These are phyloP conservation scores for Chrysoporthe puriensis DNA, from an alignment of 2,329 filamentous ascomycete species.

Conservation along the genomic window DNA sequence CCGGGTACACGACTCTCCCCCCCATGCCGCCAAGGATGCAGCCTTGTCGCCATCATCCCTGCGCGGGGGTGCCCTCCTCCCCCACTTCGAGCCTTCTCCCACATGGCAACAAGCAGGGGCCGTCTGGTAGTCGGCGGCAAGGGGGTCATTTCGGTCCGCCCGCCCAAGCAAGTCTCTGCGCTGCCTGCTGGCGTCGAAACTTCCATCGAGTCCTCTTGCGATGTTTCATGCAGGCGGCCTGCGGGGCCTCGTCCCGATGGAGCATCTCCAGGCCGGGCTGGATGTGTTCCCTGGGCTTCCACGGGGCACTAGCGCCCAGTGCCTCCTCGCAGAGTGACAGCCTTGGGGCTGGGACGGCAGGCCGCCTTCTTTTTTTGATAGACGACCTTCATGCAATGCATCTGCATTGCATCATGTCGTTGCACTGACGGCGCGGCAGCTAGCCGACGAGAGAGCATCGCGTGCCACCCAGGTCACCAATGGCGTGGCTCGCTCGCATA, in stretches of 20 bases:
- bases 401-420: conserved; percentile 26
- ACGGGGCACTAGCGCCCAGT: background rate
- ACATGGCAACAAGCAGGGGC: conserved; percentile 29
- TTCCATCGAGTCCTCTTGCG: conserved; percentile 8
- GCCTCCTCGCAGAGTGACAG: background rate
- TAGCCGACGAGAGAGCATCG: background rate
- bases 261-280: background rate
- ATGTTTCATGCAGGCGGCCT: conserved; percentile 5
- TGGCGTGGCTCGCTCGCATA: background rate
- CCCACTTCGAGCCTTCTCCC: conserved; percentile 24
- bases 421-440: conserved; percentile 17
- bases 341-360: background rate
- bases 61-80: conserved; percentile 2
- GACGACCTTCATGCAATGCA: conserved; percentile 8
- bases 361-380: background rate
- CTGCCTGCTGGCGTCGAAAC: conserved; percentile 3
- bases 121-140: conserved; percentile 20
- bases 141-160: conserved; percentile 23
- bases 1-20: conserved; percentile 17
- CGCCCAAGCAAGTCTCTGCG: background rate
- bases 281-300: background rate
- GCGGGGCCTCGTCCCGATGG: background rate
- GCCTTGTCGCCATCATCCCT: conserved; percentile 29
- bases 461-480: conserved; percentile 8
- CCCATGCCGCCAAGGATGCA: conserved; percentile 19